These are phyloP conservation scores for Phyllostachys edulis DNA, from an alignment of 176 grass and related monocot genomes.

Conservation along the genomic window DNA sequence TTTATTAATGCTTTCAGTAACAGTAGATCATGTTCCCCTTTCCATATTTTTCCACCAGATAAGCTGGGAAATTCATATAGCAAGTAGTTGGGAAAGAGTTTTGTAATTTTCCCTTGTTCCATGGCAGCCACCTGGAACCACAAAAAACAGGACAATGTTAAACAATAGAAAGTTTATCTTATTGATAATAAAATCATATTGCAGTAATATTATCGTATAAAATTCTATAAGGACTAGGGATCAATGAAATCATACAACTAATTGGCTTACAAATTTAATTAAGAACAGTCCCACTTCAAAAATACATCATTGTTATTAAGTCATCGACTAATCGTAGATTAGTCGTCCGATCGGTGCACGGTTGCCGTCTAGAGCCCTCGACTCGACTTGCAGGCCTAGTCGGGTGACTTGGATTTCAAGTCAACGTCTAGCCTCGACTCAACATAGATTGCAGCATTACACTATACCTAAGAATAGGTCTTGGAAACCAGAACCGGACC, in stretches of 20 bases:
- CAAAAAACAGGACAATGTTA: constrained; percentile 17
- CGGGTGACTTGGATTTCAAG: too few relatives aligned
- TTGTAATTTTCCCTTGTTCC: constrained; percentile 43
- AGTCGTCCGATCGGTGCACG: too few relatives aligned
- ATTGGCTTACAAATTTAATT: constrained; percentile 1
- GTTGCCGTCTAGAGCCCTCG: too few relatives aligned
- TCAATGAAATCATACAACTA: constrained; percentile 11
- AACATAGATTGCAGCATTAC: neutral
- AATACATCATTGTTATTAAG: neutral
- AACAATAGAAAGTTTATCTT: constrained; percentile 15
- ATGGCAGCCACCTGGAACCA: constrained; percentile 45
- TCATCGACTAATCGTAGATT: too few relatives aligned
- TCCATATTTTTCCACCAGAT: constrained; percentile 67
- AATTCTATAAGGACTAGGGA: constrained; percentile 12
- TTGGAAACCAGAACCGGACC: neutral
- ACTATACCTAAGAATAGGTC: neutral
- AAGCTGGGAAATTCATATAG: constrained; percentile 61
- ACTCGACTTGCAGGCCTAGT: too few relatives aligned
- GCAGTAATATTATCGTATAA: neutral
- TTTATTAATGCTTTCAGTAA: constrained; percentile 73
- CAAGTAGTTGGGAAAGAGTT: constrained; percentile 66
- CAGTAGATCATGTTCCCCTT: constrained; percentile 66
- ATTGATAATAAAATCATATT: constrained; percentile 23
- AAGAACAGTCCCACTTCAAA: constrained; percentile 22
- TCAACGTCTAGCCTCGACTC: too few relatives aligned